Base-by-base conservation (phyloP, 495 filamentous ascomycete genomes). In the Aspergillus sparsus region DNA sequence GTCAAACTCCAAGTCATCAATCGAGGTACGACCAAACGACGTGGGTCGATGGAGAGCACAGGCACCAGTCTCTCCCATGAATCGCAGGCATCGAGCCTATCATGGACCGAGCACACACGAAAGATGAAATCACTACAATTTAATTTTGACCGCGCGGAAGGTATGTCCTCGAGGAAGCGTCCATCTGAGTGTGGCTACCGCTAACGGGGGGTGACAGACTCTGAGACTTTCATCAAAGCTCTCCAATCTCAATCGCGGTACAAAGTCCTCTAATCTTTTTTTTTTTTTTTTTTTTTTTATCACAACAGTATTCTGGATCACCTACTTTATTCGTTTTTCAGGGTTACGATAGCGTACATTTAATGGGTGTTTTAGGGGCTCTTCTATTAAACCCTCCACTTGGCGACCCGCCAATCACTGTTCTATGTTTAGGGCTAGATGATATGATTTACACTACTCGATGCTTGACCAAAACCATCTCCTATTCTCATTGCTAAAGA, bases 41-140 rank as follows among this genome's bases (percentile, higher is more conserved):
- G 60, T 1, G 53, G 51, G 32, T 62, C 60, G 31, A 54, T 62
- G 11, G 60, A 53, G 39, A 62, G 60, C 46, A 44, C 53, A 5
- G 53, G 27, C 10, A 62, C 53, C 6, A 44, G 36, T 12, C 16
- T 52, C n/a, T 62, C 59, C 1, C 52, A 61, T 3, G 53, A 61
- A 12, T 57, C 60, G 4, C 46, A 27, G 7, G 16, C 18, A 15
- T 61, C 58, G 4, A 34, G 7, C 2, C 32, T 34, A 11, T 58
- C 55, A 5, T 31, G 10, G 16, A 27, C 46, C 1, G 55, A 35
- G 7, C 15, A 9, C 7, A 12, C 39, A 21, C 4, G 33, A 45
- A 58, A 58, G 35, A 47, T 50, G 36, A 58, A 51, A 27, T 58
- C 33, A 1, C 12, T 58, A 4, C 55, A 51, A 21, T 51, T 58